Percentiles rank a stretch among this genome's conserved stretches.
phyloP scores from a whole-genome alignment of 306 rosid genomes.

The Prunus davidiana region DNA sequence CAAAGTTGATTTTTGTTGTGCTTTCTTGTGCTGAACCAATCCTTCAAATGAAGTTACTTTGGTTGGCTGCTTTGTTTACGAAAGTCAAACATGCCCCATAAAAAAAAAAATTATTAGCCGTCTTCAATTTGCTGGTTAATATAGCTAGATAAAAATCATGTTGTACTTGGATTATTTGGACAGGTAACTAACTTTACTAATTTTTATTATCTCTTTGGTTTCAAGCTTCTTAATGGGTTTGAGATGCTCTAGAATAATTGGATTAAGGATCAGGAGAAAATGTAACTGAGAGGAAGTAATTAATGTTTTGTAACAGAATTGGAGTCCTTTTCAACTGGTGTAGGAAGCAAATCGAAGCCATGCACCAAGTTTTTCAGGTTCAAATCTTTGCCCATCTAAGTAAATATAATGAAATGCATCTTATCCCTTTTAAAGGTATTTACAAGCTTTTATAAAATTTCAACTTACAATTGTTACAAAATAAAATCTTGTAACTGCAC shows the following conservation, averaged over 20 bases:
- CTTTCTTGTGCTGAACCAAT: background rate
- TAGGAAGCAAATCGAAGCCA: slow-evolving; percentile 99
- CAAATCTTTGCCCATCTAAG: slow-evolving; percentile 73
- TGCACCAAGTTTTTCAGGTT: slow-evolving; percentile 99
- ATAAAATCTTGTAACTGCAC: slow-evolving; percentile 34
- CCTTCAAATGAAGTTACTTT: background rate
- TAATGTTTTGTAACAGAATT: slow-evolving; percentile 92
- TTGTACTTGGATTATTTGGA: background rate
- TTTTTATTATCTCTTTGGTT: background rate
- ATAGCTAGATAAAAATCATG: background rate
- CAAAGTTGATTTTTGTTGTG: background rate
- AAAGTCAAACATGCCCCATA: background rate
- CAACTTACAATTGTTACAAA: slow-evolving; percentile 30
- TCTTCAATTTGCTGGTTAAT: background rate
- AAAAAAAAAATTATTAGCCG: background rate
- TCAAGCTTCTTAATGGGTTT: slow-evolving; percentile 6
- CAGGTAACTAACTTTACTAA: background rate
- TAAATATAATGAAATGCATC: slow-evolving; percentile 38
- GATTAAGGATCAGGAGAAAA: slow-evolving; percentile 47
- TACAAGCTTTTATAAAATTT: slow-evolving; percentile 29
- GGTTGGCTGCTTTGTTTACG: background rate
- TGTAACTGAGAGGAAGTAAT: slow-evolving; percentile 70
- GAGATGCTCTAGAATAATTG: slow-evolving; percentile 17
- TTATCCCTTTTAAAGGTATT: slow-evolving; percentile 19
- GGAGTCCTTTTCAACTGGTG: slow-evolving; percentile 88